These are phyloP conservation scores for Dactylellina cionopaga DNA, from an alignment of 2,329 filamentous ascomycete species.

Conservation along the genomic window DNA sequence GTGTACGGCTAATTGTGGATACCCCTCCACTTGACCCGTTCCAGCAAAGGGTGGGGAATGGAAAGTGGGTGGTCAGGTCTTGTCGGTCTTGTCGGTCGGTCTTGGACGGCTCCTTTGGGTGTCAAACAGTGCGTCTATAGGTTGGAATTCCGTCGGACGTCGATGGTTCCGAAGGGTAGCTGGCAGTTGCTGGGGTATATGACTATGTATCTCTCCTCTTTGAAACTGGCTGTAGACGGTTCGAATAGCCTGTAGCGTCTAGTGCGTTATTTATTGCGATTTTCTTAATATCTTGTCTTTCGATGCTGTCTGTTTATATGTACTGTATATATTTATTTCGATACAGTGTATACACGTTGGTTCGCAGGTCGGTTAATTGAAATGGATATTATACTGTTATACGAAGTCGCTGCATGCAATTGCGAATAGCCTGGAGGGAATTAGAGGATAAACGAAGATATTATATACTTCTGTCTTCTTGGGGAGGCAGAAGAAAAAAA, in stretches of 20 bases:
- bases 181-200: too few species aligned
- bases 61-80: slow-evolving; percentile 4
- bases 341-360: neutral
- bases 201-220: slow-evolving; percentile 8
- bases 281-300: slow-evolving; percentile 1
- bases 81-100: too few species aligned
- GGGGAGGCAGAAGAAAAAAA: slow-evolving; percentile 5
- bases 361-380: slow-evolving; percentile 26
- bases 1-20: slow-evolving; percentile 18
- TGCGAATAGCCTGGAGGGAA: slow-evolving; percentile 27
- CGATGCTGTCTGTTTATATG: neutral
- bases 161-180: too few species aligned
- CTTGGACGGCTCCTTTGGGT: slow-evolving; percentile 17
- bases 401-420: slow-evolving; percentile 31
- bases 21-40: slow-evolving; percentile 43
- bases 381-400: slow-evolving; percentile 15
- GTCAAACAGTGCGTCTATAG: slow-evolving; percentile 26
- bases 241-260: slow-evolving; percentile 4
- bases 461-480: slow-evolving; percentile 4
- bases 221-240: slow-evolving; percentile 39
- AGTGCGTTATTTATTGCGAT: slow-evolving; percentile 50
- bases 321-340: neutral
- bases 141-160: too few species aligned
- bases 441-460: slow-evolving; percentile 11
- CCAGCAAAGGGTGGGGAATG: slow-evolving; percentile 26